phyloP scores from a whole-genome alignment of 1,139 yeast species.

The Hanseniaspora sp. region DNA sequence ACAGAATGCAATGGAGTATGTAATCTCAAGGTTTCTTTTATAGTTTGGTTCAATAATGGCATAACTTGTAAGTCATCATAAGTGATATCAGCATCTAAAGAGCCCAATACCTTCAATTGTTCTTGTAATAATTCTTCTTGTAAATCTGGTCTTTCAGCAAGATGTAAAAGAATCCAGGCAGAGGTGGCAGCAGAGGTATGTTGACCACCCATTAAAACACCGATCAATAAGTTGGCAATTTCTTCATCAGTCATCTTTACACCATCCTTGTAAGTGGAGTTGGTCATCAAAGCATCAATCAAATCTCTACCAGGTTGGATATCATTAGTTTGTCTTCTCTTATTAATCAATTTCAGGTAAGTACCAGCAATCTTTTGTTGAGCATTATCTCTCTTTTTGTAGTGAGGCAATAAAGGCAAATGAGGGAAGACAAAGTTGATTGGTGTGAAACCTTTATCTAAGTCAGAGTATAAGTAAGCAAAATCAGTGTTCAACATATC shows the following conservation, averaged over 20 bases:
- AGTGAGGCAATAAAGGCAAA: constrained; percentile 70
- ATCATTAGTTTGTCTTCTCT: constrained; percentile 65
- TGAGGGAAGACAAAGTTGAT: constrained; percentile 90
- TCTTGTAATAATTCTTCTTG: constrained; percentile 74
- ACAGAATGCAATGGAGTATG: constrained; percentile 95
- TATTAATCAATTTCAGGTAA: constrained; percentile 63
- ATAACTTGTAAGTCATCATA: constrained; percentile 69
- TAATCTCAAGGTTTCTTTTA: constrained; percentile 87
- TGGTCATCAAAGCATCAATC: constrained; percentile 74
- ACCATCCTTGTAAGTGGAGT: constrained; percentile 85
- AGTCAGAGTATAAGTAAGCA: constrained; percentile 76
- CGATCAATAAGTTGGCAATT: constrained; percentile 86
- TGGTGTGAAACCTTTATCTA: constrained; percentile 95
- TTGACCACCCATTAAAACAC: constrained; percentile 98
- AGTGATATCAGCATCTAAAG: constrained; percentile 47
- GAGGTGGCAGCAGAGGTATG: constrained; percentile 96
- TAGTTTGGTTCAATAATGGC: constrained; percentile 68
- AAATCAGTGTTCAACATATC: constrained; percentile 68
- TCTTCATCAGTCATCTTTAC: constrained; percentile 87
- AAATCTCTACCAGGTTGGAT: constrained; percentile 68
- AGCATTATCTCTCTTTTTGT: constrained; percentile 76
- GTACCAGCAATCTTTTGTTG: constrained; percentile 70
- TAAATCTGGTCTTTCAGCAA: constrained; percentile 73
- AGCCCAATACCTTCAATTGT: constrained; percentile 52
- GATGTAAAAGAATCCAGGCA: constrained; percentile 84